Percentiles rank a stretch among this genome's conserved stretches.
phyloP scores from a whole-genome alignment of 192 early-diverging fungal genomes.

The Hyaloraphidium curvatum region DNA sequence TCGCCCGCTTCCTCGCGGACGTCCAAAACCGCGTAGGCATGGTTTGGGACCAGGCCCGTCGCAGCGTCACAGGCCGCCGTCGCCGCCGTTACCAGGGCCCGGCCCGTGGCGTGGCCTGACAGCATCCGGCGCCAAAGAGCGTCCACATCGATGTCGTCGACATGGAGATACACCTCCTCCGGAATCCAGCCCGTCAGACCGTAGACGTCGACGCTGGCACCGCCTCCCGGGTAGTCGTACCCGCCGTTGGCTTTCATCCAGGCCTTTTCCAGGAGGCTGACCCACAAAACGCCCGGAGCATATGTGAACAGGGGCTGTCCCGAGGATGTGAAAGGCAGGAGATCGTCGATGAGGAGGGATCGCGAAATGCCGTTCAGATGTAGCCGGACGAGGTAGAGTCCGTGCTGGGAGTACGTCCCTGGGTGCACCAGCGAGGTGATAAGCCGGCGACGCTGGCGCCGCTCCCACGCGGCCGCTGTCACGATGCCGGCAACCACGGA shows the following conservation, averaged over 20 bases:
- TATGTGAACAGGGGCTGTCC: no score
- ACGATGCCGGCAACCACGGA: slow-evolving; percentile 86
- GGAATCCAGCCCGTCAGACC: slow-evolving; percentile 86
- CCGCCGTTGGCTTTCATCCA: slow-evolving; percentile 93
- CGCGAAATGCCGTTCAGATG: slow-evolving; percentile 52
- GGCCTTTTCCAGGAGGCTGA: slow-evolving; percentile 81
- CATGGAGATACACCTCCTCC: slow-evolving; percentile 78
- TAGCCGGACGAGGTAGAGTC: no score
- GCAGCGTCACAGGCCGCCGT: no score
- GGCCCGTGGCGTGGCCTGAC: slow-evolving; percentile 42
- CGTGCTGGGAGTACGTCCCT: no score
- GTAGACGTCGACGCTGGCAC: slow-evolving; percentile 81
- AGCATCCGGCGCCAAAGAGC: slow-evolving; percentile 56
- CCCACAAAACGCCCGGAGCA: no score
- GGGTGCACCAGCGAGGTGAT: no score
- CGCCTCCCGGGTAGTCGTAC: slow-evolving; percentile 83
- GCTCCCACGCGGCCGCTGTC: slow-evolving; percentile 28
- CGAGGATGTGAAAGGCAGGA: no score
- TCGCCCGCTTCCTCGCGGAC: slow-evolving; percentile 34
- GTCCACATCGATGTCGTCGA: slow-evolving; percentile 34
- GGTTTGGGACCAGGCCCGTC: slow-evolving; percentile 76
- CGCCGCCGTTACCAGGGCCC: slow-evolving; percentile 61
- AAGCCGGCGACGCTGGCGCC: not conserved
- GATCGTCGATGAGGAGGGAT: no score
- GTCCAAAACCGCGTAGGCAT: slow-evolving; percentile 67